A percentile compares a stretch with the other conserved stretches of the same genome.
Conservation (phyloP, 2,329 filamentous ascomycete genomes). For the Xylaria sp. region DNA sequence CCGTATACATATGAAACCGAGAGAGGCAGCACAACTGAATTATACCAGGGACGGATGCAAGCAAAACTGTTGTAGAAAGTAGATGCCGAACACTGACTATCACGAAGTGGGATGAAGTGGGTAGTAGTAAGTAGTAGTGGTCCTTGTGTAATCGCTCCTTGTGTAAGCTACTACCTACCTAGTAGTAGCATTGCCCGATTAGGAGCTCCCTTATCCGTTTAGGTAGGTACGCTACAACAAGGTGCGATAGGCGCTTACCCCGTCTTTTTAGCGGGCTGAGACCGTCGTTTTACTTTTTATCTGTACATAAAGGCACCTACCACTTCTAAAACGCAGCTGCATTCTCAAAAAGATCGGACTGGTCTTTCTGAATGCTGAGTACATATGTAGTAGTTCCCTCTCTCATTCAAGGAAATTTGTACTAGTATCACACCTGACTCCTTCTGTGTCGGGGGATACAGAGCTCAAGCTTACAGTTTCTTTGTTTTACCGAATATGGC, state of each 20-base stretch:
- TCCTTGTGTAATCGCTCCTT: not conserved
- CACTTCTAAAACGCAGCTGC: too few species aligned
- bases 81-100: slow-evolving; percentile 1
- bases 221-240: not conserved
- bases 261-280: too few species aligned
- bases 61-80: not conserved
- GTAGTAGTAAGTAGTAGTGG: not conserved
- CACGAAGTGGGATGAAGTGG: slow-evolving; percentile 9
- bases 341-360: too few species aligned
- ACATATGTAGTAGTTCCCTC: too few species aligned
- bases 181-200: not conserved
- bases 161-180: not conserved
- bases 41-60: not conserved
- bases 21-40: not conserved
- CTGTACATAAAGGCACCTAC: too few species aligned
- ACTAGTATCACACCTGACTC: too few species aligned
- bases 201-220: not conserved
- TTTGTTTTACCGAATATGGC: too few species aligned
- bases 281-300: too few species aligned
- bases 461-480: too few species aligned
- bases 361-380: too few species aligned
- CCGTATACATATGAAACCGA: slow-evolving; percentile 18
- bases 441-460: too few species aligned
- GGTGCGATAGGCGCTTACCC: not conserved
- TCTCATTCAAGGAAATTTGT: too few species aligned